Evolutionary conservation across 371 early-diverging fungal species (phyloP).

Genomic region (Mortierella sp.): DNA sequence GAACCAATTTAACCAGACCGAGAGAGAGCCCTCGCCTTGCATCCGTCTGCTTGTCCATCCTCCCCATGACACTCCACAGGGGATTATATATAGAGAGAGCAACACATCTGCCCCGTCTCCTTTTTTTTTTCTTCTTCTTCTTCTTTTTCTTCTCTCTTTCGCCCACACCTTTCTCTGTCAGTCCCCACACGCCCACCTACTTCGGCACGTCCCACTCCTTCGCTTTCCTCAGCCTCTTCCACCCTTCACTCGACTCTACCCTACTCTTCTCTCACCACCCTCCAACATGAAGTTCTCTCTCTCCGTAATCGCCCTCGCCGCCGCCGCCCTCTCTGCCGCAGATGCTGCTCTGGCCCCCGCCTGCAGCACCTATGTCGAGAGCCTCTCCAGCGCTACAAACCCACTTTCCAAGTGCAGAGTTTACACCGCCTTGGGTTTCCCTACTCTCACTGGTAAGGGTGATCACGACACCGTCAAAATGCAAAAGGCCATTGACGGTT

Average conservation of each 20-base stretch:
- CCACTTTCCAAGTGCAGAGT: slow-evolving; percentile 37
- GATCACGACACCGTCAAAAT: slow-evolving; percentile 46
- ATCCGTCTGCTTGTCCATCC: too few relatives aligned
- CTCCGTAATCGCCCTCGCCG: slow-evolving; percentile 27
- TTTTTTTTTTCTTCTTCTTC: background rate
- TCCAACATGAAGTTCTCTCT: slow-evolving; percentile 33
- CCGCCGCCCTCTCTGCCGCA: slow-evolving; percentile 20
- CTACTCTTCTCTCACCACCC: slow-evolving; percentile 4
- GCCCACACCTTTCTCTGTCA: background rate
- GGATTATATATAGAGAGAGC: too few relatives aligned
- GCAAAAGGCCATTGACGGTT: slow-evolving; percentile 14
- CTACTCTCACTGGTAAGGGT: slow-evolving; percentile 15
- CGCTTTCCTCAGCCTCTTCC: slow-evolving; percentile 2
- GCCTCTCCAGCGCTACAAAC: slow-evolving; percentile 17
- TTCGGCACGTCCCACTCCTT: background rate
- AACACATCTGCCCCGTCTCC: background rate
- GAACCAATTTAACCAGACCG: too few relatives aligned
- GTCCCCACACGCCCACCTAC: background rate
- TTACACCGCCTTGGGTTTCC: slow-evolving; percentile 50
- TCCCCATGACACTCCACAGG: too few relatives aligned
- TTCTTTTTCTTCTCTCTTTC: background rate
- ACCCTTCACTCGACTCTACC: background rate
- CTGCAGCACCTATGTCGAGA: slow-evolving; percentile 25
- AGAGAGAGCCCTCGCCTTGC: too few relatives aligned
- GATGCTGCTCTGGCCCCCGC: slow-evolving; percentile 36